Conservation (phyloP, 2,329 filamentous ascomycete species). For the Incumbomyces lentus region DNA sequence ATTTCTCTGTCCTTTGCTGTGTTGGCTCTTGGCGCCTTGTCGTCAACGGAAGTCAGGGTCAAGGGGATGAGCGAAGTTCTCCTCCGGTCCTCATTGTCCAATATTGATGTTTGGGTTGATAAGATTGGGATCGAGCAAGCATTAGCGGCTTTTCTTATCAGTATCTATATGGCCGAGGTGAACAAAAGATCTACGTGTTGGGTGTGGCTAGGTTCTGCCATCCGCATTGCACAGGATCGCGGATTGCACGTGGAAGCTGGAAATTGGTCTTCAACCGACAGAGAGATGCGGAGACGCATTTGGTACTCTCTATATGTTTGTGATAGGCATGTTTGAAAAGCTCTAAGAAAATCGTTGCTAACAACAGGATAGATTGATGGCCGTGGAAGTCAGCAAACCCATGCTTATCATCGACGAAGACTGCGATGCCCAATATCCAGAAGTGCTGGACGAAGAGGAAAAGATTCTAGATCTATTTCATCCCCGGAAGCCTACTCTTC, state of each 20-base stretch:
- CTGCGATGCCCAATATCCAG: constrained; percentile 73
- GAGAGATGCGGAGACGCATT: constrained; percentile 73
- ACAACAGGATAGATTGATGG: constrained; percentile 47
- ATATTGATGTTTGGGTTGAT: constrained; percentile 74
- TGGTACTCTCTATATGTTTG: constrained; percentile 94
- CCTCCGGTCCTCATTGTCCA: constrained; percentile 58
- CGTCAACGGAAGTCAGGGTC: constrained; percentile 43
- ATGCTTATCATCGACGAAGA: constrained; percentile 77
- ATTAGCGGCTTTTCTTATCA: constrained; percentile 59
- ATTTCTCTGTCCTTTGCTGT: constrained; percentile 72
- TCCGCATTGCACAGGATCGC: constrained; percentile 72
- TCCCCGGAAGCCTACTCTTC: constrained; percentile 40
- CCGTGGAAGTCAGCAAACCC: constrained; percentile 70
- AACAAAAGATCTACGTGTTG: constrained; percentile 79
- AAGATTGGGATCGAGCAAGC: constrained; percentile 66
- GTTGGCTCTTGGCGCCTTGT: constrained; percentile 71
- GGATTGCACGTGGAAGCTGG: constrained; percentile 68
- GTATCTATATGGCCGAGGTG: constrained; percentile 72
- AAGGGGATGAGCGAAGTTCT: constrained; percentile 38
- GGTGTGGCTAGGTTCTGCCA: constrained; percentile 71
- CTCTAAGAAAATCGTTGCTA: not conserved
- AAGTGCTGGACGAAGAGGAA: constrained; percentile 64
- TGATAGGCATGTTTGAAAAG: constrained; percentile 52
- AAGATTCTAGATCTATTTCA: constrained; percentile 31
- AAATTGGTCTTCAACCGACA: constrained; percentile 63